Conservation (phyloP, 345 rosid species). For the Salix koriyanagi region DNA sequence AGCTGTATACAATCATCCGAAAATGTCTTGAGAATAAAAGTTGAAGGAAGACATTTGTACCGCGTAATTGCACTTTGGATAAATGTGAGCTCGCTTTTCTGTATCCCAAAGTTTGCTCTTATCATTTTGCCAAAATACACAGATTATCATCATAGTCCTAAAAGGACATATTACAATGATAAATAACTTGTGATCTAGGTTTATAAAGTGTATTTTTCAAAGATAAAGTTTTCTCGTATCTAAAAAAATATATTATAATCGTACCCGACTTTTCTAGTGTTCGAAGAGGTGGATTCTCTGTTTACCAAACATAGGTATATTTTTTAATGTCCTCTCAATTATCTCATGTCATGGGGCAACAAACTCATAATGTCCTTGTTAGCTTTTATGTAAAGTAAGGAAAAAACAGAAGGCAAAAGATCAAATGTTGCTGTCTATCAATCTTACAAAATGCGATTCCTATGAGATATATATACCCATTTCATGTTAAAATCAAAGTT, state of each 20-base stretch:
- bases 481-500: too few species aligned
- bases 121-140: neutral
- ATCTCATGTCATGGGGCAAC: neutral
- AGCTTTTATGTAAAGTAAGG: neutral
- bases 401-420: neutral
- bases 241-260: too few species aligned
- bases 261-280: neutral
- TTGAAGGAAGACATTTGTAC: neutral
- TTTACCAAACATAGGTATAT: neutral
- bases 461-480: neutral
- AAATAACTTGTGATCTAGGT: rapidly evolving
- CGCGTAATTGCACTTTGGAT: neutral
- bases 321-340: neutral
- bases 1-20: neutral
- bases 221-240: rapidly evolving
- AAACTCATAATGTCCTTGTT: neutral
- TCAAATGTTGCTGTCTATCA: neutral
- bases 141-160: neutral
- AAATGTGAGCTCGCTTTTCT: neutral
- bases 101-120: neutral
- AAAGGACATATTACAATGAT: too few species aligned
- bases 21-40: neutral
- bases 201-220: rapidly evolving
- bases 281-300: neutral
- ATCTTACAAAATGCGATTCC: neutral